Conservation (phyloP, 164 flowering plant species). For the Stephania cephalantha region DNA sequence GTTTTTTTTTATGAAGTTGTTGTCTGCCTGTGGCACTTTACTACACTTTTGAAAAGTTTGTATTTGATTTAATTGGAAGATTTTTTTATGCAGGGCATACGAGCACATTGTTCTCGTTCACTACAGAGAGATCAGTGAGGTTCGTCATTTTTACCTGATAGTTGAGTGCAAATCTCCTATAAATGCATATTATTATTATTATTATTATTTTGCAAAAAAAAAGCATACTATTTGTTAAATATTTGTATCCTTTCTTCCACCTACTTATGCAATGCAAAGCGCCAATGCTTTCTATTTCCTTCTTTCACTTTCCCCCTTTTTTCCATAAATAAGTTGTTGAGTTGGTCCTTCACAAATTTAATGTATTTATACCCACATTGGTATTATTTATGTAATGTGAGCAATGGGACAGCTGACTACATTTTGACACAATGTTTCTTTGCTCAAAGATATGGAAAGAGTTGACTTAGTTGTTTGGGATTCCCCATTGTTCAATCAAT, state of each 20-base stretch:
- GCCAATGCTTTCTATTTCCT: too few relatives aligned
- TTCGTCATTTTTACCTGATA: slow-evolving; percentile 19
- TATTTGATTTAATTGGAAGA: neutral
- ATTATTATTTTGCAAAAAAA: neutral
- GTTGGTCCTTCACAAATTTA: too few relatives aligned
- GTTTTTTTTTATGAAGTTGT: neutral
- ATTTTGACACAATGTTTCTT: too few relatives aligned
- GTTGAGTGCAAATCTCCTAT: neutral
- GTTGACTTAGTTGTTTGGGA: too few relatives aligned
- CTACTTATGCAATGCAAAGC: too few relatives aligned
- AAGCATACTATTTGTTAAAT: neutral
- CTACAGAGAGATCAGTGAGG: slow-evolving; percentile 67
- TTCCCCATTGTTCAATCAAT: too few relatives aligned
- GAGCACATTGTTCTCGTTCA: slow-evolving; percentile 88
- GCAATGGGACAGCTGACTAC: too few relatives aligned
- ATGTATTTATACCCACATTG: too few relatives aligned
- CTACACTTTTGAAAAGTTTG: neutral
- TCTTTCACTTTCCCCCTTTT: too few relatives aligned
- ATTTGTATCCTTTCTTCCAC: neutral
- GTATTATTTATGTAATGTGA: too few relatives aligned
- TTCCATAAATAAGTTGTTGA: too few relatives aligned
- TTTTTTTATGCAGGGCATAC: slow-evolving; percentile 45
- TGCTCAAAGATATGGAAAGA: too few relatives aligned
- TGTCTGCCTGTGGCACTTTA: neutral
- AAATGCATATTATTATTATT: neutral